Base-by-base conservation (phyloP, 441 rosid species). In the Populus tomentosa region DNA sequence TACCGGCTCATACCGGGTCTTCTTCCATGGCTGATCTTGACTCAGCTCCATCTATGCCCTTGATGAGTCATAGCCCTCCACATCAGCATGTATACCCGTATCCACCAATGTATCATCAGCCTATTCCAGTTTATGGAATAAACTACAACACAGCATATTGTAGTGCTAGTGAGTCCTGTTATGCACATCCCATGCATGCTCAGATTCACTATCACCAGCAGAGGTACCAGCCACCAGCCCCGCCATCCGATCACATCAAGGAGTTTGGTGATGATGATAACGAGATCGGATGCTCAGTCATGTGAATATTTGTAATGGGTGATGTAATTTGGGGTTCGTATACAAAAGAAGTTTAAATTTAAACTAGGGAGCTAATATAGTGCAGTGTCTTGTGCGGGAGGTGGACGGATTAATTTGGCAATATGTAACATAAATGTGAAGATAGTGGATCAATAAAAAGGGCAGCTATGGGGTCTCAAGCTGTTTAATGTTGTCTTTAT, bases 101-200 rank as follows among this genome's bases (percentile, higher is more conserved):
- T 35, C 78, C 61, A 35, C 76, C 80, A 9, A 67, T 81, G 76
- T 75, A 80, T 24, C 61, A 85, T 72, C 75, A 75, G 18, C 82
- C 89, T n/a, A 77, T 88, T 35, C 83, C 84, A 63, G 42, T 66
- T 20, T 77, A 79, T 42, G 91, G 89, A 38, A 75, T 77, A 76
- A 89, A 84, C 72, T 79, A 86, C 82, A 85, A 69, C 75, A 77
- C 88, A 6, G 67, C 83, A 6, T 71, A 86, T 71, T 85, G 87
- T 26, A 81, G 76, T 67, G 71, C 72, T 3, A 68, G 56, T 66
- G 72, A 83, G 21, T 84, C 87, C 16, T 79, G 76, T 69, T 80
- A 81, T 40, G 83, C 85, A 14, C 76, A 83, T 72, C 73, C 83
- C 67, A 59, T 73, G 80, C 82, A 83, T 66, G 65, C 28, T 26